phyloP scores from a whole-genome alignment of 2,329 filamentous ascomycete species.

The Arthroderma sp. region DNA sequence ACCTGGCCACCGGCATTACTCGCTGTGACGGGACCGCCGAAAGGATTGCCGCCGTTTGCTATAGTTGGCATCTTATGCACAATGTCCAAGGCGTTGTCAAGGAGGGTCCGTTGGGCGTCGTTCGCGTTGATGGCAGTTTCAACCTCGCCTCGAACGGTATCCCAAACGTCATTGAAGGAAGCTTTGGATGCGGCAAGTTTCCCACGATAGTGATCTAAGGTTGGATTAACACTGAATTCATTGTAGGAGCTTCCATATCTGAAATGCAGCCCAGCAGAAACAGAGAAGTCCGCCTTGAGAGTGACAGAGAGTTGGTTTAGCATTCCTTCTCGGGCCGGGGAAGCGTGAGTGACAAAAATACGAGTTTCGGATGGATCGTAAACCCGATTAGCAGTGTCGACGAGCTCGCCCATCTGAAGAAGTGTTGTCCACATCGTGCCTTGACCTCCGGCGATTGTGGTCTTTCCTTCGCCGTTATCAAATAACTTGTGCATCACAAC shows the following conservation, averaged over 20 bases:
- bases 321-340: slow-evolving; percentile 88
- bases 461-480: slow-evolving; percentile 94
- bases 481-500: slow-evolving; percentile 99
- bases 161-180: slow-evolving; percentile 98
- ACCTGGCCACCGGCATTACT: slow-evolving; percentile 67
- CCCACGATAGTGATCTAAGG: slow-evolving; percentile 92
- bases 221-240: slow-evolving; percentile 98
- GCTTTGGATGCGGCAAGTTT: slow-evolving; percentile 97
- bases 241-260: slow-evolving; percentile 98
- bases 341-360: slow-evolving; percentile 92
- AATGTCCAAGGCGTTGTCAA: slow-evolving; percentile 81
- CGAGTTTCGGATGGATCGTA: slow-evolving; percentile 97
- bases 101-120: slow-evolving; percentile 79
- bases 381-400: slow-evolving; percentile 94
- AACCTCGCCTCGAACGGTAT: slow-evolving; percentile 92
- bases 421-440: slow-evolving; percentile 99
- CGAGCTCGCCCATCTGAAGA: slow-evolving; percentile 92
- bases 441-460: slow-evolving; percentile 94
- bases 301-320: slow-evolving; percentile 95
- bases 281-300: slow-evolving; percentile 93
- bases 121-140: slow-evolving; percentile 89
- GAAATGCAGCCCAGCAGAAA: slow-evolving; percentile 96
- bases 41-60: slow-evolving; percentile 90
- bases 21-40: slow-evolving; percentile 70
- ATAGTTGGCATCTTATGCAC: slow-evolving; percentile 97